A percentile compares a stretch with the other conserved stretches of the same genome.
Conservation (phyloP, 306 rosid species). For the Calophaca sinica region DNA sequence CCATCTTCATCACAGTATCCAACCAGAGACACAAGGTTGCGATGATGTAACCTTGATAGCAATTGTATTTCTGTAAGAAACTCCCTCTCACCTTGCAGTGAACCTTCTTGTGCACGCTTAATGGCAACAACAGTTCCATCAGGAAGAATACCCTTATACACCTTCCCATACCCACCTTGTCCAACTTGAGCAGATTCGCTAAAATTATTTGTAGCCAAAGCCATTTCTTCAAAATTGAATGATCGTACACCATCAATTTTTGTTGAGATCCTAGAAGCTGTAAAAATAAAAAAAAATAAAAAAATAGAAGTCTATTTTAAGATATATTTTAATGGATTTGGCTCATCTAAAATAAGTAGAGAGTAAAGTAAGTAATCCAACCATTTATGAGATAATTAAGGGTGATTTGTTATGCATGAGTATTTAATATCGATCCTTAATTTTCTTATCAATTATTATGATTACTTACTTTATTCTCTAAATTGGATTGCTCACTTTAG, state of each 20-base stretch:
- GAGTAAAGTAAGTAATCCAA: too few species aligned
- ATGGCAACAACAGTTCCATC: conserved; percentile 78
- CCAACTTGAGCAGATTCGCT: conserved; percentile 66
- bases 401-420: too few species aligned
- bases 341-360: too few species aligned
- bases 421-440: too few species aligned
- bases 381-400: too few species aligned
- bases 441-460: too few species aligned
- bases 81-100: conserved; percentile 86
- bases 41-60: conserved; percentile 80
- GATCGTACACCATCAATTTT: conserved; percentile 69
- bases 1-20: conserved; percentile 83
- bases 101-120: conserved; percentile 84
- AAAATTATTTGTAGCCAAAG: conserved; percentile 67
- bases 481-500: too few species aligned
- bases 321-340: conserved; percentile 16
- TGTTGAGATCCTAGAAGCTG: conserved; percentile 65
- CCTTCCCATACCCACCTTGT: conserved; percentile 86
- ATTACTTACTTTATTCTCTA: too few species aligned
- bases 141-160: conserved; percentile 69
- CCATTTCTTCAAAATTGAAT: conserved; percentile 67
- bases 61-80: conserved; percentile 82
- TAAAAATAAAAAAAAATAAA: neutral
- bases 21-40: conserved; percentile 76
- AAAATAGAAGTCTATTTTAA: conserved; percentile 39